These are phyloP conservation scores for Xylariaceae sp. DNA, from an alignment of 2,329 filamentous ascomycete species.

Conservation along the genomic window DNA sequence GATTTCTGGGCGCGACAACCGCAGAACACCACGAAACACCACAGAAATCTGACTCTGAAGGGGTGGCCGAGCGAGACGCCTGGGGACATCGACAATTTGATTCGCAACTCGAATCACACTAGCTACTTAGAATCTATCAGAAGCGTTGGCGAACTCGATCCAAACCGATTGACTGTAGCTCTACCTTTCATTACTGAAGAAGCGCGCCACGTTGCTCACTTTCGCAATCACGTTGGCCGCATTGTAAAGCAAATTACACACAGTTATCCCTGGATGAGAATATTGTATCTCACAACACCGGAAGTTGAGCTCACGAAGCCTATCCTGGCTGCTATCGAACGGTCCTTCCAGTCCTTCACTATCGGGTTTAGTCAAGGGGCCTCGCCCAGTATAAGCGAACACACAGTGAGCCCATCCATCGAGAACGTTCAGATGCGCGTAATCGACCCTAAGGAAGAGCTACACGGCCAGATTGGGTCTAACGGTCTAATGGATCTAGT, in stretches of 20 bases:
- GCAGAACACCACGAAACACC: background rate
- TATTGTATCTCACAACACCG: conserved; percentile 45
- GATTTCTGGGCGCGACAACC: background rate
- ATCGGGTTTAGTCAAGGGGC: conserved; percentile 32
- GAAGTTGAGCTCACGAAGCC: conserved; percentile 39
- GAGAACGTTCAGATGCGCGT: conserved; percentile 17
- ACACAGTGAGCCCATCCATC: conserved; percentile 1
- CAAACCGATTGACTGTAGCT: conserved; percentile 29
- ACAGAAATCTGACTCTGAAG: background rate
- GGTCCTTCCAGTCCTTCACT: conserved; percentile 42
- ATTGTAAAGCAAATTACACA: conserved; percentile 47
- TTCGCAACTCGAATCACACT: conserved; percentile 42
- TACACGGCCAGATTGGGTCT: conserved; percentile 19
- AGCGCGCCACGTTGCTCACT: conserved; percentile 38
- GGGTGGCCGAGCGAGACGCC: conserved; percentile 34
- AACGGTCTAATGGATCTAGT: conserved; percentile 40
- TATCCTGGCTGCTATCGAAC: conserved; percentile 41
- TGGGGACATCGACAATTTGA: conserved; percentile 39
- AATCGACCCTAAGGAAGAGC: conserved; percentile 32
- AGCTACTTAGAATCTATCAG: conserved; percentile 40
- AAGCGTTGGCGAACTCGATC: conserved; percentile 29
- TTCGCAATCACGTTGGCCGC: conserved; percentile 43
- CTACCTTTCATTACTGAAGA: conserved; percentile 41
- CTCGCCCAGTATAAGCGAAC: conserved; percentile 8
- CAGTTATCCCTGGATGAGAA: conserved; percentile 47